These are phyloP conservation scores for Artemisia argyi DNA, from an alignment of 129 eudicot species.

Conservation along the genomic window DNA sequence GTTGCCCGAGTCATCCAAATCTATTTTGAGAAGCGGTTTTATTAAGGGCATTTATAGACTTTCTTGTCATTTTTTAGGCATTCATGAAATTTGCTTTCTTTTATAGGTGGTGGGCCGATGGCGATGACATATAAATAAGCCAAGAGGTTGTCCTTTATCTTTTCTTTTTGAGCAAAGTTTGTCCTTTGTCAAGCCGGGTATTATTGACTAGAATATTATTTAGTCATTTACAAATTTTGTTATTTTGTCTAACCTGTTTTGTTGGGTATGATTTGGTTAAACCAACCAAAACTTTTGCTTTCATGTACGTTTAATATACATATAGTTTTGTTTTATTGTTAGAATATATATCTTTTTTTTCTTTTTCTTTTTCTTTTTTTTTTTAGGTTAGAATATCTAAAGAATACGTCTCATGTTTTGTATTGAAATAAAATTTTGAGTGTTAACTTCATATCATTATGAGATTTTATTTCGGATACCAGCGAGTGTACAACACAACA, in stretches of 20 bases:
- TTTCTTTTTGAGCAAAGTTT: not conserved
- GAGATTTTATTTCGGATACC: too few species aligned
- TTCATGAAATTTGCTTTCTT: too few species aligned
- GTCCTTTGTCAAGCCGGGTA: constrained; percentile 1
- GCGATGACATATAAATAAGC: not conserved
- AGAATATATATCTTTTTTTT: not conserved
- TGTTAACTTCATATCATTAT: too few species aligned
- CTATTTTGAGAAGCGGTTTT: too few species aligned
- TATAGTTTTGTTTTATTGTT: not conserved
- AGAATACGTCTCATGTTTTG: too few species aligned
- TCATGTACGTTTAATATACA: constrained; percentile 13
- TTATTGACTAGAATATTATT: constrained; percentile 19
- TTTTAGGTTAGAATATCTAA: too few species aligned
- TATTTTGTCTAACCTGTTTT: constrained; percentile 10
- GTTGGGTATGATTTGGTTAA: constrained; percentile 17
- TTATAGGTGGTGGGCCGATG: not conserved
- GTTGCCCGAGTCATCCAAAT: too few species aligned
- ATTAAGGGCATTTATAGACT: too few species aligned
- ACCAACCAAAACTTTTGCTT: constrained; percentile 18
- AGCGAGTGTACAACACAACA: not conserved
- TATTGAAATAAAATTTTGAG: too few species aligned
- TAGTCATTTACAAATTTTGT: not conserved
- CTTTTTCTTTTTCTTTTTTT: not conserved
- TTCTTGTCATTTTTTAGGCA: too few species aligned
- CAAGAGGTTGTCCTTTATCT: constrained; percentile 6